Percentiles rank a stretch among this genome's conserved stretches.
phyloP scores from a whole-genome alignment of 805 yeast genomes.

The Lachancea kluyveri region DNA sequence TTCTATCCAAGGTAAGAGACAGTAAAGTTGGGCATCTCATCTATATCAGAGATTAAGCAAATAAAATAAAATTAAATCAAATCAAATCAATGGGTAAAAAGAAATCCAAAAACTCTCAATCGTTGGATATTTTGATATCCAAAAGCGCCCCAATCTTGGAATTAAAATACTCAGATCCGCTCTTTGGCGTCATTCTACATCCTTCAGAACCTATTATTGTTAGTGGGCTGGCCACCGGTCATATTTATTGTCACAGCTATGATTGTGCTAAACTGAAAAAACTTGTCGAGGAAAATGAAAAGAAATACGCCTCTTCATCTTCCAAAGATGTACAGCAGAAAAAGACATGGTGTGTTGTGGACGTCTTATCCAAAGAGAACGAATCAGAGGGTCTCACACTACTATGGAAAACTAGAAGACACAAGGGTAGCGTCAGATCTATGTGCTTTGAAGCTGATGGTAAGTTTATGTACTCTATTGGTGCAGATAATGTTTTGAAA shows the following conservation, averaged over 20 bases:
- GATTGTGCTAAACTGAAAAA: slow-evolving; percentile 26
- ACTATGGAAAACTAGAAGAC: slow-evolving; percentile 83
- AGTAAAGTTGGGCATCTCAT: no score
- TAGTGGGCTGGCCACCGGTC: slow-evolving; percentile 80
- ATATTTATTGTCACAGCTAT: slow-evolving; percentile 56
- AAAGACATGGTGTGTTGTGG: slow-evolving; percentile 41
- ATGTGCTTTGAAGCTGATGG: slow-evolving; percentile 50
- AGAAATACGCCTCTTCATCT: no score
- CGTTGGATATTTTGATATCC: slow-evolving; percentile 14
- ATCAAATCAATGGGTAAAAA: slow-evolving; percentile 11
- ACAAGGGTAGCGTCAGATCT: slow-evolving; percentile 81
- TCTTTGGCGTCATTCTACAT: slow-evolving; percentile 75
- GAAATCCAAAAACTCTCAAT: slow-evolving; percentile 6
- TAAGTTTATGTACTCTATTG: slow-evolving; percentile 58
- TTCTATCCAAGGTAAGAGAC: background rate
- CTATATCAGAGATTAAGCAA: background rate
- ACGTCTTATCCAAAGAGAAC: slow-evolving; percentile 11
- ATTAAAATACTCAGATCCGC: slow-evolving; percentile 45
- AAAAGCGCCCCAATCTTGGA: slow-evolving; percentile 31
- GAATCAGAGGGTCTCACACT: slow-evolving; percentile 28
- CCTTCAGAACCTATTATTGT: slow-evolving; percentile 61
- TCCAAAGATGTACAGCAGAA: slow-evolving; percentile 32
- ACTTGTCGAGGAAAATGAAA: slow-evolving; percentile 5
- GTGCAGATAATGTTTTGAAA: slow-evolving; percentile 75
- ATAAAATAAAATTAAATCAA: background rate